Percentiles rank a stretch among this genome's conserved stretches.
phyloP scores from a whole-genome alignment of 225 moss, liverwort and hornwort genomes.

The Marchantia paleacea region DNA sequence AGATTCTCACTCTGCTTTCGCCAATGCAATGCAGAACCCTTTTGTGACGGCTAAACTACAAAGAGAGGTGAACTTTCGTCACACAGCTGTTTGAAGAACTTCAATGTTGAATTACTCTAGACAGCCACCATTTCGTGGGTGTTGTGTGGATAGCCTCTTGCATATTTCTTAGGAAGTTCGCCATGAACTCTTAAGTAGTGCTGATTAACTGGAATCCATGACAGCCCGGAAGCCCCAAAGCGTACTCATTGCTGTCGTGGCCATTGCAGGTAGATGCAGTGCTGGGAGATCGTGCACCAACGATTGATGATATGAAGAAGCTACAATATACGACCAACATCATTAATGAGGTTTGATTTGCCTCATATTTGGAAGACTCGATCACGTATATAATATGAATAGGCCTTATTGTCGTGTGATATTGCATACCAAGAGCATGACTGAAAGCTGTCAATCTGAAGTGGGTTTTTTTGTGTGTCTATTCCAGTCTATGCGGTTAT shows the following conservation, averaged over 20 bases:
- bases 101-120: not conserved
- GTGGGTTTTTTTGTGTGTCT: slow-evolving; percentile 2
- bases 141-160: not conserved
- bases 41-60: slow-evolving; percentile 60
- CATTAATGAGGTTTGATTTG: slow-evolving; percentile 60
- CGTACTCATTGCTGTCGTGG: too few relatives aligned
- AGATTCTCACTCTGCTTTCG: not conserved
- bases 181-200: not conserved
- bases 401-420: not conserved
- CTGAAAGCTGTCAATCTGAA: not conserved
- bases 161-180: not conserved
- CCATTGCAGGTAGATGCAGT: slow-evolving; percentile 58
- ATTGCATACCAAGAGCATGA: not conserved
- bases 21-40: slow-evolving; percentile 54
- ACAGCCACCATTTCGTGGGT: too few relatives aligned
- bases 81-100: not conserved
- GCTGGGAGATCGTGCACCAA: slow-evolving; percentile 62
- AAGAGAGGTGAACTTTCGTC: slow-evolving; percentile 51
- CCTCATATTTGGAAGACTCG: not conserved
- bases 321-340: slow-evolving; percentile 59
- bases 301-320: slow-evolving; percentile 63
- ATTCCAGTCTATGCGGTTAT: slow-evolving; percentile 74
- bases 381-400: too few relatives aligned
- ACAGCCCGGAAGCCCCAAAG: not conserved
- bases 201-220: not conserved